A percentile compares a stretch with the other conserved stretches of the same genome.
Conservation (phyloP, 2,329 filamentous ascomycete species). For the Aphanocladium album region DNA sequence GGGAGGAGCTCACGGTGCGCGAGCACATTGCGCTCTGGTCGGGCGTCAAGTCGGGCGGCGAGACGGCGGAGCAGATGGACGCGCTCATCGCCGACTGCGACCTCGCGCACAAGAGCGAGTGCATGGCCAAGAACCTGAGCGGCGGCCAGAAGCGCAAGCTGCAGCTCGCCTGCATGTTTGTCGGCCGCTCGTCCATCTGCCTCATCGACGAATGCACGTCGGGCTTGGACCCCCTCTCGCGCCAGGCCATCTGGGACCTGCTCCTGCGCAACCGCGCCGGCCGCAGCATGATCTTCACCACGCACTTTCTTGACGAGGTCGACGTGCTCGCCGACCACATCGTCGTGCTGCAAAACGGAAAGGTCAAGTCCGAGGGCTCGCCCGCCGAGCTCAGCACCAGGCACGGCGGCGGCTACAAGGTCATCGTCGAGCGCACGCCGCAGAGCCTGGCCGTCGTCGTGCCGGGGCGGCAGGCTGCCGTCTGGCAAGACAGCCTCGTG, state of each 20-base stretch:
- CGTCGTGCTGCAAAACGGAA: slow-evolving; percentile 58
- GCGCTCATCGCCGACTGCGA: slow-evolving; percentile 55
- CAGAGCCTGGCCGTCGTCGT: neutral
- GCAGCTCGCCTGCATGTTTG: slow-evolving; percentile 67
- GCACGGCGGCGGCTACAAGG: slow-evolving; percentile 59
- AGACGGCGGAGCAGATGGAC: slow-evolving; percentile 43
- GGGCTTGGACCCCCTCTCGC: slow-evolving; percentile 61
- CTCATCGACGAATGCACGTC: slow-evolving; percentile 67
- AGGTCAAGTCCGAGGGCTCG: slow-evolving; percentile 56
- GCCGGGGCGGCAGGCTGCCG: neutral
- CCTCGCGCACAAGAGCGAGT: slow-evolving; percentile 51
- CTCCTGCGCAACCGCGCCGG: slow-evolving; percentile 57
- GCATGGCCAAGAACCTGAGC: slow-evolving; percentile 52
- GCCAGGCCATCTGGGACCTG: slow-evolving; percentile 67
- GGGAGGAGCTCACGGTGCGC: slow-evolving; percentile 59
- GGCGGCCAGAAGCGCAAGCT: slow-evolving; percentile 67
- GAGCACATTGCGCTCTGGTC: slow-evolving; percentile 63
- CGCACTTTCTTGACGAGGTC: slow-evolving; percentile 67
- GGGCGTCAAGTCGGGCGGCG: slow-evolving; percentile 45
- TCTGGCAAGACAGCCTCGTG: slow-evolving; percentile 44
- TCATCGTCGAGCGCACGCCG: slow-evolving; percentile 32
- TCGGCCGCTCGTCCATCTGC: slow-evolving; percentile 60
- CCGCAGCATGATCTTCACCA: slow-evolving; percentile 62
- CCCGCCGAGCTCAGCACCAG: slow-evolving; percentile 59
- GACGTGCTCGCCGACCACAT: slow-evolving; percentile 65